Evolutionary conservation across 2,329 filamentous ascomycete genomes (phyloP).

Genomic region (Xylaria multiplex): DNA sequence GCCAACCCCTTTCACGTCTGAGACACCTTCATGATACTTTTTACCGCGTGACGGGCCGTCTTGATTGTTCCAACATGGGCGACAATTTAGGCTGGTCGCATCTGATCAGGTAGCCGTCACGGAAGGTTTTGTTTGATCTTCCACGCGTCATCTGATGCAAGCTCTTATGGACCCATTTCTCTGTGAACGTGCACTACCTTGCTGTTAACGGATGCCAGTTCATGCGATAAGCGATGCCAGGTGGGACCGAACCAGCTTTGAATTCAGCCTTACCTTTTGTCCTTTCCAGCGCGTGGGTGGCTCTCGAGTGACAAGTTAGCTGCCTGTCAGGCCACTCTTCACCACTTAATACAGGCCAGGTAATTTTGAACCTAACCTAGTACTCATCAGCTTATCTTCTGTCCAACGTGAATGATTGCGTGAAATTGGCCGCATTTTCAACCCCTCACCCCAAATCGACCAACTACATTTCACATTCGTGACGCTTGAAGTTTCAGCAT

Average conservation of each 20-base stretch:
- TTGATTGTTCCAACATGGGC: conserved; percentile 2
- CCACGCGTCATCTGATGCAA: conserved; percentile 28
- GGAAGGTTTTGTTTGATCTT: conserved; percentile 29
- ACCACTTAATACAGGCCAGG: background rate
- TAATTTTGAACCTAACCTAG: background rate
- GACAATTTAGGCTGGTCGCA: conserved; percentile 25
- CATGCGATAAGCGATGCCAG: conserved; percentile 21
- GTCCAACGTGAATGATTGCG: background rate
- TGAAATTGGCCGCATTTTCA: background rate
- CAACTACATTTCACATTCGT: background rate
- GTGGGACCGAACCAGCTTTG: conserved; percentile 17
- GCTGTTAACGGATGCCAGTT: conserved; percentile 5
- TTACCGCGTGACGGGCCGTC: background rate
- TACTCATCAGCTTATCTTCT: background rate
- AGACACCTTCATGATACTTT: background rate
- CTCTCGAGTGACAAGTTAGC: background rate
- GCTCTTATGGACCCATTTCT: conserved; percentile 2
- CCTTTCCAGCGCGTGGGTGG: background rate
- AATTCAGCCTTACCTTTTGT: conserved; percentile 5
- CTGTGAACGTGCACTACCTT: conserved; percentile 3
- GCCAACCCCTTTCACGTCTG: conserved; percentile 1
- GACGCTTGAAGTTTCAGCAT: conserved; percentile 31
- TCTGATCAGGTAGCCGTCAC: conserved; percentile 2
- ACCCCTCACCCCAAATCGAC: background rate
- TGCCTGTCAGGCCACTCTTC: background rate